Evolutionary conservation across 257 asterid species (phyloP), one percentile per base, ranked within the genome.

Genomic region (Petrea volubilis): DNA sequence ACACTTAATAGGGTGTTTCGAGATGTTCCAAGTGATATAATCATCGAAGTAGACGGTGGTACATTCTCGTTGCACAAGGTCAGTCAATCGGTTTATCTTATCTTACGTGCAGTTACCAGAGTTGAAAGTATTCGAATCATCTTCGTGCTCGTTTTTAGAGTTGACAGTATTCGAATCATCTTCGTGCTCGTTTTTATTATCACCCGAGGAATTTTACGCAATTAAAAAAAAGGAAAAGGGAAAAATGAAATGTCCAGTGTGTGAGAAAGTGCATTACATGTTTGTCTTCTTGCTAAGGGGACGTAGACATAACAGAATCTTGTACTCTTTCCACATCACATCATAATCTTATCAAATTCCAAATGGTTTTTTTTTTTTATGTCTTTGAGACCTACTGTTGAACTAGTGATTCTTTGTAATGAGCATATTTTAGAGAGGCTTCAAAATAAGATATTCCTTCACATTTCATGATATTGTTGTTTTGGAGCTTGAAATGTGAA

Each of bases 1-100:
- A 60, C 52, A 53, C 64, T 73, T 67, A 46, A 43, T 78, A 92
- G 98, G 98, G 96, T 85, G 56, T 95, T 90, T 80, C 89, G 84
- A 73, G 99, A 95, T 68, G 98, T 95, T 72, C 97, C 97, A 6
- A 92, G 98, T 70, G 99, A 95, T 73, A 88, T 95, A 73, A 78
- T 83, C 1, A 88, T 95, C 29, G 91, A 92, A 77, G 97, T 95
- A 10, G 88, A 84, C 33, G 98, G 98, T 5, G 85, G 79, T 44
- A 78, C 85, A 40, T 92, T 95, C 81, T 77, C 93, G 20, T 74
- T 95, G 84, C 99, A 95, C 61, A 92, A 95, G 95, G 97, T 83
- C 76, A 85, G 77, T 10, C 38, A n/a, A n/a, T n/a, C n/a, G n/a
- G n/a, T n/a, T n/a, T n/a, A n/a, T n/a, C n/a, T n/a, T n/a, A n/a